Percentiles rank a stretch among this genome's conserved stretches.
Conservation (phyloP, 2,329 filamentous ascomycete species). For the Calonectria montana region DNA sequence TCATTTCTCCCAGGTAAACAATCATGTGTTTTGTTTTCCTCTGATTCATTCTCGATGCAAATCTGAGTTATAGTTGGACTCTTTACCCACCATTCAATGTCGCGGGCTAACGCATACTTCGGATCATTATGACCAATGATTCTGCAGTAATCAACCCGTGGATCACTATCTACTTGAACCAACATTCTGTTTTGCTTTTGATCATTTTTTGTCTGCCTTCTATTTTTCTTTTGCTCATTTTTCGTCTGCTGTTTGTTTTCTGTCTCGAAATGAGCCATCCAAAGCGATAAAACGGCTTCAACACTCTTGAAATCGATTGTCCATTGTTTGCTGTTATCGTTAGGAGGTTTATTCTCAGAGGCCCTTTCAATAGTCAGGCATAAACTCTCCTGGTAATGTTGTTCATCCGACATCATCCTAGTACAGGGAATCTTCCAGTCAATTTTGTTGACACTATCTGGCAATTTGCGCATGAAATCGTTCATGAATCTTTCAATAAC, state of each 20-base stretch:
- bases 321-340: neutral
- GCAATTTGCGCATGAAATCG: neutral
- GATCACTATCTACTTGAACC: neutral
- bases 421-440: neutral
- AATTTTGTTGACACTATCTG: neutral
- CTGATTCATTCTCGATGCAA: neutral
- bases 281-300: neutral
- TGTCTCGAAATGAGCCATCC: neutral
- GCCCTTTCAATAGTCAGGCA: neutral
- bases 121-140: neutral
- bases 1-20: neutral
- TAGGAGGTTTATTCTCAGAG: neutral
- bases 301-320: neutral
- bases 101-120: neutral
- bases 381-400: neutral
- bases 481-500: neutral
- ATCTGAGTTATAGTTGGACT: neutral
- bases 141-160: neutral
- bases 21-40: neutral
- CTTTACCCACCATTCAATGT: neutral
- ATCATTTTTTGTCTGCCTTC: neutral
- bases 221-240: neutral
- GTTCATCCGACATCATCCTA: neutral
- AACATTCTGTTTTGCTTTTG: neutral
- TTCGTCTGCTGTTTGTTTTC: too few species aligned